phyloP scores from a whole-genome alignment of 495 filamentous ascomycete species.

The Aspergillus homomorphus region DNA sequence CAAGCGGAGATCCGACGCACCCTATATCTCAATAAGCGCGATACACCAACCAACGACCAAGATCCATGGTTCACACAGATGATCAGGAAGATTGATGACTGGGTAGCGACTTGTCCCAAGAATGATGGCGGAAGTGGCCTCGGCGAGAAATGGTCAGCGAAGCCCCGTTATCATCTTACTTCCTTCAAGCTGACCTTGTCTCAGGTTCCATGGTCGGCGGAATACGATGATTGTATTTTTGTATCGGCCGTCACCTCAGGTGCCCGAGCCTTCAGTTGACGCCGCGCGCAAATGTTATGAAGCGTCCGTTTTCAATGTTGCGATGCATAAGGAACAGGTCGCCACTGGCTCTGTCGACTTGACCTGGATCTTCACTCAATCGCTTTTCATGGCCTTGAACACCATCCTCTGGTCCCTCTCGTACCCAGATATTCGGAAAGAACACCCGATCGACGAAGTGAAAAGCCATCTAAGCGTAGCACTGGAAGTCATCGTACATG shows the following conservation, averaged over 20 bases:
- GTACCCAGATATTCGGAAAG: conserved; percentile 72
- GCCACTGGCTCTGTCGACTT: conserved; percentile 70
- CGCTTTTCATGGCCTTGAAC: conserved; percentile 82
- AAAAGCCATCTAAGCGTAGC: conserved; percentile 66
- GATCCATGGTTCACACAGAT: conserved; percentile 85
- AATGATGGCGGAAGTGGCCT: conserved; percentile 63
- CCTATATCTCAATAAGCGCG: conserved; percentile 75
- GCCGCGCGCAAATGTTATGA: conserved; percentile 79
- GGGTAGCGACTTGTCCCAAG: conserved; percentile 60
- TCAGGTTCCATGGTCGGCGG: conserved; percentile 71
- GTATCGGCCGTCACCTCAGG: conserved; percentile 82
- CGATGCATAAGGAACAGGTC: conserved; percentile 73
- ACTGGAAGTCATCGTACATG: conserved; percentile 68
- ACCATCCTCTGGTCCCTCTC: conserved; percentile 86
- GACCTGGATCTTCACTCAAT: conserved; percentile 87
- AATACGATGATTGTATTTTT: conserved; percentile 84
- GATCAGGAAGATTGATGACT: conserved; percentile 70
- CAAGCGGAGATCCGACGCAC: conserved; percentile 82
- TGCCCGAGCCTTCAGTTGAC: conserved; percentile 72
- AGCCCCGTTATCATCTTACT: background rate
- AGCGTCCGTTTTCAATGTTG: conserved; percentile 74
- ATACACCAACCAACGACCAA: conserved; percentile 66
- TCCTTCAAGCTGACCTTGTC: background rate
- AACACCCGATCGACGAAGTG: conserved; percentile 66
- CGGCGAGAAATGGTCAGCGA: conserved; percentile 57